A percentile compares a stretch with the other conserved stretches of the same genome.
Conservation (phyloP, 1,139 yeast genomes). For the Kazachstania sp. region DNA sequence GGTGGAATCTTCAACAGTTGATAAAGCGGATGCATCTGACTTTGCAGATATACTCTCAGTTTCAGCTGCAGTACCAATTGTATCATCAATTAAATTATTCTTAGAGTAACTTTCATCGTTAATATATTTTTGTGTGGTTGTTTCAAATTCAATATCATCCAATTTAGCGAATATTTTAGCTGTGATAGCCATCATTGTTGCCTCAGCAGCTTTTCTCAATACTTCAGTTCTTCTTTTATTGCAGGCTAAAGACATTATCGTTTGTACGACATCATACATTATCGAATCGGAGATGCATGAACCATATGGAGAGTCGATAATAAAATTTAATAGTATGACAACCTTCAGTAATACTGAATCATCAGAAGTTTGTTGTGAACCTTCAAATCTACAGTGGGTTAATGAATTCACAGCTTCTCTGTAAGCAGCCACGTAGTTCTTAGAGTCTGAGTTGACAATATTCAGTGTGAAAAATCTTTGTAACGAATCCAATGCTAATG, state of each 20-base stretch:
- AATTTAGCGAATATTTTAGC: constrained; percentile 59
- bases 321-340: constrained; percentile 59
- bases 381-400: constrained; percentile 93
- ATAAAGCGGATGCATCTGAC: constrained; percentile 1
- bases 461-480: constrained; percentile 59
- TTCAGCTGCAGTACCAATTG: constrained; percentile 24
- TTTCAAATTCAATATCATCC: constrained; percentile 43
- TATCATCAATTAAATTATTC: constrained; percentile 30
- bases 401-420: constrained; percentile 58
- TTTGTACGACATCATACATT: constrained; percentile 81
- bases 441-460: constrained; percentile 39
- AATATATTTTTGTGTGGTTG: constrained; percentile 25
- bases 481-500: constrained; percentile 69
- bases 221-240: constrained; percentile 89
- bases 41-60: constrained; percentile 1
- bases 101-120: constrained; percentile 33
- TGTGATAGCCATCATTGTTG: constrained; percentile 67
- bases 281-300: constrained; percentile 67
- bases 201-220: constrained; percentile 80
- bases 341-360: constrained; percentile 86
- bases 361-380: constrained; percentile 86
- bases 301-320: constrained; percentile 60
- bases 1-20: background rate
- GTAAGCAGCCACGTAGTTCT: constrained; percentile 40
- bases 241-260: constrained; percentile 86